These are phyloP conservation scores for Agrocybe chaxingu DNA, from an alignment of 768 basidiomycete species.

Conservation along the genomic window DNA sequence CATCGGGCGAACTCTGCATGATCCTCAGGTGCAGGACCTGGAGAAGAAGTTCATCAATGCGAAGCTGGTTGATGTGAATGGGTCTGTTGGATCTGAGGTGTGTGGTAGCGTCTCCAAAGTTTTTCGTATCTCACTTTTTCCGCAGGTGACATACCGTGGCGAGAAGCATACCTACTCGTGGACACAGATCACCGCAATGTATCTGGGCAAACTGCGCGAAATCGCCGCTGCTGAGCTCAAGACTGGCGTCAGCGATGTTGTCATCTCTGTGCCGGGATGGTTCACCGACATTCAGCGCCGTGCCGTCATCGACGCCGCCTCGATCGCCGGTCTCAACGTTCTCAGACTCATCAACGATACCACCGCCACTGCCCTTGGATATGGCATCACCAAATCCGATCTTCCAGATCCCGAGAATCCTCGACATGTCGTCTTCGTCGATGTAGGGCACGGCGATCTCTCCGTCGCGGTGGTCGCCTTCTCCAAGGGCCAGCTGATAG, in stretches of 20 bases:
- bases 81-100: conserved; percentile 85
- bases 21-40: conserved; percentile 76
- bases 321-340: conserved; percentile 84
- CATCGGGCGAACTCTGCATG: conserved; percentile 74
- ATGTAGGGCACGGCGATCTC: conserved; percentile 91
- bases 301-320: conserved; percentile 84
- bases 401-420: conserved; percentile 82
- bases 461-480: conserved; percentile 88
- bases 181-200: conserved; percentile 91
- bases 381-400: conserved; percentile 98
- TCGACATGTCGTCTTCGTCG: conserved; percentile 89
- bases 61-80: conserved; percentile 78
- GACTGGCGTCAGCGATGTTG: conserved; percentile 81
- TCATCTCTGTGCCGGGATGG: conserved; percentile 96
- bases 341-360: conserved; percentile 97
- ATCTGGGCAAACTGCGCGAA: conserved; percentile 87
- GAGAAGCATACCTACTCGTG: conserved; percentile 78
- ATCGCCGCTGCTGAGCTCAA: conserved; percentile 85
- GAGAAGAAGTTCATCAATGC: conserved; percentile 94
- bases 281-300: conserved; percentile 93
- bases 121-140: conserved; percentile 1
- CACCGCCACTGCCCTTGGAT: conserved; percentile 93
- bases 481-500: conserved; percentile 86
- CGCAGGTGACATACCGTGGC: conserved; percentile 84
- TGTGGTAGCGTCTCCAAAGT: conserved; percentile 20